Conservation (phyloP, 768 basidiomycete species). For the Tulasnella sp. region DNA sequence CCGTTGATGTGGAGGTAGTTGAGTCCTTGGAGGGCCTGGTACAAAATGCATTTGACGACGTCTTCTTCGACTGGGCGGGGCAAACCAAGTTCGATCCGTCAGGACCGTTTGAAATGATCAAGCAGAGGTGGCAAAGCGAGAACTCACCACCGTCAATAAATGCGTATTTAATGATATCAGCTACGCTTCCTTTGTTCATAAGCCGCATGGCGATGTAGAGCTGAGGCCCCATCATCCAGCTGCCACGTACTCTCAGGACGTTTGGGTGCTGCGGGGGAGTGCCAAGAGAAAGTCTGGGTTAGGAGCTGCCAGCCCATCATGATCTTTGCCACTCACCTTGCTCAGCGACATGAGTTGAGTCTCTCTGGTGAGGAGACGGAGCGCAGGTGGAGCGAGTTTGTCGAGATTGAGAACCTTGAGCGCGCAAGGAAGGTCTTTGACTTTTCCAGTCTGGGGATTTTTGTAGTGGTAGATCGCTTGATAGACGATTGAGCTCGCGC, state of each 20-base stretch:
- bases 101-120: conserved; percentile 34
- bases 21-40: conserved; percentile 83
- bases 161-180: conserved; percentile 72
- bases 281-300: neutral
- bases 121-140: neutral
- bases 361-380: conserved; percentile 69
- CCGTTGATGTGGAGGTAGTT: conserved; percentile 94
- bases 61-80: conserved; percentile 81
- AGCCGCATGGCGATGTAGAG: conserved; percentile 78
- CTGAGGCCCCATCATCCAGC: conserved; percentile 76
- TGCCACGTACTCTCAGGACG: conserved; percentile 80
- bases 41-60: conserved; percentile 90
- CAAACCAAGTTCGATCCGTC: conserved; percentile 95
- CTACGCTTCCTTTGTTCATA: conserved; percentile 80
- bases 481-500: conserved; percentile 87
- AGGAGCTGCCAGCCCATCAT: neutral
- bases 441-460: conserved; percentile 22
- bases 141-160: conserved; percentile 55
- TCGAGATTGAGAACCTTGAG: conserved; percentile 88
- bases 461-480: conserved; percentile 51
- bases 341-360: conserved; percentile 86
- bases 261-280: conserved; percentile 62
- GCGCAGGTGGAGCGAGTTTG: conserved; percentile 52
- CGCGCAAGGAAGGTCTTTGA: conserved; percentile 47
- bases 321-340: conserved; percentile 29